Percentiles rank a stretch among this genome's conserved stretches.
Conservation (phyloP, 2,329 filamentous ascomycete species). For the Plenodomus biglobosus region DNA sequence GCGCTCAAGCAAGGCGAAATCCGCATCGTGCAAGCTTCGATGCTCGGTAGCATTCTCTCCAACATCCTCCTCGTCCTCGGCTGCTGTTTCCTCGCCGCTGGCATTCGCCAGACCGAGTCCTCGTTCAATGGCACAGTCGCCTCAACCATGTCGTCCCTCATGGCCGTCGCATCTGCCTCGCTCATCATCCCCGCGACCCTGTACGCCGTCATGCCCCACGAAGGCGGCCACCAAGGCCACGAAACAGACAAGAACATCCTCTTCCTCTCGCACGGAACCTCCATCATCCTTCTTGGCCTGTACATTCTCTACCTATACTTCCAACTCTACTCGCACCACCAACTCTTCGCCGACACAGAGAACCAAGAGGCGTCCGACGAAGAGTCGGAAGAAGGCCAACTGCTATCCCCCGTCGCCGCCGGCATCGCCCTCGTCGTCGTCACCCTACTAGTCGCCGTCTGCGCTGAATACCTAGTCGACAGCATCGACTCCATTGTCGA, state of each 20-base stretch:
- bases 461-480: constrained; percentile 58
- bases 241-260: constrained; percentile 51
- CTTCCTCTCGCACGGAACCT: constrained; percentile 55
- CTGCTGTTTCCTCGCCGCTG: constrained; percentile 57
- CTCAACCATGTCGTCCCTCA: constrained; percentile 69
- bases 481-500: constrained; percentile 58
- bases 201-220: constrained; percentile 50
- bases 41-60: constrained; percentile 93
- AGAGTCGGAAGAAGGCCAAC: constrained; percentile 42
- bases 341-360: constrained; percentile 50
- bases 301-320: constrained; percentile 59
- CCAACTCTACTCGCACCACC: constrained; percentile 55
- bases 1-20: constrained; percentile 84
- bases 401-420: constrained; percentile 50
- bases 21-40: constrained; percentile 94
- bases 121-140: constrained; percentile 74
- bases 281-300: constrained; percentile 57
- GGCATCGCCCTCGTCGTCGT: constrained; percentile 51
- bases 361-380: constrained; percentile 34
- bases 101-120: constrained; percentile 49
- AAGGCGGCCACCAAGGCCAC: constrained; percentile 39
- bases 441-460: constrained; percentile 53
- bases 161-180: constrained; percentile 58
- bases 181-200: constrained; percentile 58
- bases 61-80: constrained; percentile 78